Evolutionary conservation across 139 green algal genomes (phyloP), one percentile per base, ranked within the genome.

Genomic region (Eudorina sp.): DNA sequence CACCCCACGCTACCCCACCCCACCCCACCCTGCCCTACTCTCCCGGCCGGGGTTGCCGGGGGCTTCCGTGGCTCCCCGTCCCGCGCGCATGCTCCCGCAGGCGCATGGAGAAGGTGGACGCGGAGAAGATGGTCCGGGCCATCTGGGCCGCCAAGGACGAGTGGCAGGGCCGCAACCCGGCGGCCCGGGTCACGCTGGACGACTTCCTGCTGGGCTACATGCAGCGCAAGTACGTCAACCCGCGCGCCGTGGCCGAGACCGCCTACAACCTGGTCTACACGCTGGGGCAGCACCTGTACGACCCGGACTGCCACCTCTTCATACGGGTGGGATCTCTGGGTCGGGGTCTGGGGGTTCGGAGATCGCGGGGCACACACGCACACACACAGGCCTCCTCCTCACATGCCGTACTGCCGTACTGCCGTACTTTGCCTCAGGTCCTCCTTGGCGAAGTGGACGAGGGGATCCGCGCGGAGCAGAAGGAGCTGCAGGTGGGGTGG

Each of bases 231-330:
- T 88, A 70, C 82, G 64, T 53, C 0, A 69, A 70, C 34, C 85
- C 85, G 8, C 83, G 87, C 0, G 41, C 90, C 18, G n/a, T 90
- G 36, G 86, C 86, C 62, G 89, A 92, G 80, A 88, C 89, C 21
- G 80, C 90, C n/a, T 92, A 92, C 90, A 92, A 90, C 85, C 58
- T 92, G 3, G 74, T 92, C 14, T 92, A 92, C 80, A 80, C 62
- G 34, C 85, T 92, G 80, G 85, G 80, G 31, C 90, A 92, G 90
- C 90, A 92, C 90, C 29, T 18, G 27, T 92, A 92, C 64, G 90
- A 92, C 68, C 79, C 90, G 13, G 90, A 92, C 81, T 92, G 90
- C 85, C 86, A 92, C 85, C 70, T 92, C 27, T 92, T 92, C 80
- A 27, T 88, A 4, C 77, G 72, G 60, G 80, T 86, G 13, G 29